A percentile compares a stretch with the other conserved stretches of the same genome.
These are phyloP conservation scores for Cicer judaicum DNA, from an alignment of 306 rosid species.

Conservation along the genomic window DNA sequence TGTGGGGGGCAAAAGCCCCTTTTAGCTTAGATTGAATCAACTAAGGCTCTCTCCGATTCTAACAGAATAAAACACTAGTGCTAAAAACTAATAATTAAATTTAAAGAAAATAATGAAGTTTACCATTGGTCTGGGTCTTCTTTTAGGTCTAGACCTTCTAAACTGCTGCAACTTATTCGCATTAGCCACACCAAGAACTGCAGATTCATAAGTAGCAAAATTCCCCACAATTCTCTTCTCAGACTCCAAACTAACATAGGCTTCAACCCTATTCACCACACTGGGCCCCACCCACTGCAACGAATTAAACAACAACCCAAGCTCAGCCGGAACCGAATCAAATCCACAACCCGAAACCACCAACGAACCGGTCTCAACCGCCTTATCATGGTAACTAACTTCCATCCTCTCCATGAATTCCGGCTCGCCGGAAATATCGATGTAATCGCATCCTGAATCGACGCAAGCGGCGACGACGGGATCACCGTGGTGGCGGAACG, in stretches of 20 bases:
- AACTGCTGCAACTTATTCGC: slow-evolving; percentile 63
- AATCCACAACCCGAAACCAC: slow-evolving; percentile 90
- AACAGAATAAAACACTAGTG: too few species aligned
- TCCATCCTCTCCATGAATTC: slow-evolving; percentile 94
- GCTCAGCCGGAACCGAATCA: slow-evolving; percentile 88
- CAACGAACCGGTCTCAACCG: slow-evolving; percentile 62
- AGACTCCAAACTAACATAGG: slow-evolving; percentile 79
- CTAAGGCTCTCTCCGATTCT: too few species aligned
- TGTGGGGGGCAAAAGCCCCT: too few species aligned
- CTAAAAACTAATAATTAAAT: too few species aligned
- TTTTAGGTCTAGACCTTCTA: slow-evolving; percentile 68
- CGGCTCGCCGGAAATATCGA: slow-evolving; percentile 88
- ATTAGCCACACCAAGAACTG: slow-evolving; percentile 79
- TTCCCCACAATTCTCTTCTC: slow-evolving; percentile 73
- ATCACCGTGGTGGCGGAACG: slow-evolving; percentile 85
- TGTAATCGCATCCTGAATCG: slow-evolving; percentile 69
- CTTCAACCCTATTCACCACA: slow-evolving; percentile 65
- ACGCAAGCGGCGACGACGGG: slow-evolving; percentile 79
- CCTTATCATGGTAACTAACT: slow-evolving; percentile 48
- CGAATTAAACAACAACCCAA: slow-evolving; percentile 72
- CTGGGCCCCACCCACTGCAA: slow-evolving; percentile 70
- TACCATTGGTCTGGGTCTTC: slow-evolving; percentile 77
- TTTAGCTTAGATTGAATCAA: too few species aligned
- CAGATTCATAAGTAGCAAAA: slow-evolving; percentile 80
- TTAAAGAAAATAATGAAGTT: background rate